phyloP scores from a whole-genome alignment of 306 rosid genomes.

The Quercus glauca region DNA sequence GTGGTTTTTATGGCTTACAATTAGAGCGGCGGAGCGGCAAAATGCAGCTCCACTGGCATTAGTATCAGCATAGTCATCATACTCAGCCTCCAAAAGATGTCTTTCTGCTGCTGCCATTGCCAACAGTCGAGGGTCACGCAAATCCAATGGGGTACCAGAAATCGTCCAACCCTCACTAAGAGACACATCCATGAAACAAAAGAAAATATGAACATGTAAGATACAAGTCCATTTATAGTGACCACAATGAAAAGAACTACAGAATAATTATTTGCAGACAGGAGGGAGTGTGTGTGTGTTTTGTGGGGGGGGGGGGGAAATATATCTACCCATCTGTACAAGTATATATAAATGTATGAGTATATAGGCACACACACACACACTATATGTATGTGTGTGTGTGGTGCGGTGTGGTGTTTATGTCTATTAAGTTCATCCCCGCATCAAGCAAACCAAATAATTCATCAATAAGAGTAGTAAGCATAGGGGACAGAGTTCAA shows the following conservation, averaged over 20 bases:
- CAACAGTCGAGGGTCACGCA: conserved; percentile 50
- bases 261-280: neutral
- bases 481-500: neutral
- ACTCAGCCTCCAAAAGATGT: conserved; percentile 45
- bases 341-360: no score
- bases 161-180: conserved; percentile 51
- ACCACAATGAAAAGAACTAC: neutral
- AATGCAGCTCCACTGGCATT: conserved; percentile 48
- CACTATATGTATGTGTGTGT: neutral
- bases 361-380: neutral
- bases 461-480: neutral
- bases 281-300: neutral
- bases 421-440: neutral
- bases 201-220: neutral
- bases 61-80: conserved; percentile 46
- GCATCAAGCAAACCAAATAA: neutral
- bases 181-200: conserved; percentile 13
- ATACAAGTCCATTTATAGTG: neutral
- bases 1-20: conserved; percentile 30
- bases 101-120: conserved; percentile 65
- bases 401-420: neutral
- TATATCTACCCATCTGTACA: no score
- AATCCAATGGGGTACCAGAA: conserved; percentile 48
- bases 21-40: conserved; percentile 50
- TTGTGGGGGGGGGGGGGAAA: neutral